Conservation (phyloP, 1,284 basidiomycete genomes). For the Flammula alnicola region DNA sequence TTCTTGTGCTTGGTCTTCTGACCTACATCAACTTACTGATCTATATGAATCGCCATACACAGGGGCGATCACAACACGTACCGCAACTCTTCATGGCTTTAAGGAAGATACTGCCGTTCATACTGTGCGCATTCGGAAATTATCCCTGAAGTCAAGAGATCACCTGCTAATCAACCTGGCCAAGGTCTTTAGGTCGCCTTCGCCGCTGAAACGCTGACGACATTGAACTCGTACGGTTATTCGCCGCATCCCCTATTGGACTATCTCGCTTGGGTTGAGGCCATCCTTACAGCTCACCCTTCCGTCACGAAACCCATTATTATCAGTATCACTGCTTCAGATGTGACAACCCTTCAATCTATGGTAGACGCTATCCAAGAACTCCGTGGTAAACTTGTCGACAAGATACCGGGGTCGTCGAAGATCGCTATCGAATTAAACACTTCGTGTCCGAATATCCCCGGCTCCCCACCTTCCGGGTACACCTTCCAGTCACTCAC, state of each 20-base stretch:
- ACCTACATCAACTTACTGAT: conserved; percentile 59
- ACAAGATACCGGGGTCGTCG: conserved; percentile 32
- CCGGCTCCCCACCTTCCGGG: conserved; percentile 62
- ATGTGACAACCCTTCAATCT: conserved; percentile 48
- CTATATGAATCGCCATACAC: conserved; percentile 70
- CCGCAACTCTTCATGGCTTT: conserved; percentile 71
- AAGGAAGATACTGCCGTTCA: conserved; percentile 57
- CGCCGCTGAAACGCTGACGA: conserved; percentile 48
- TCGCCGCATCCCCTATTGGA: conserved; percentile 69
- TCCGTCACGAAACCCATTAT: conserved; percentile 66
- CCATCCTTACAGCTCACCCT: conserved; percentile 46
- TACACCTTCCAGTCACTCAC: conserved; percentile 52
- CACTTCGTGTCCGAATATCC: conserved; percentile 81
- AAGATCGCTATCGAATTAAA: conserved; percentile 76
- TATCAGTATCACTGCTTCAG: conserved; percentile 72
- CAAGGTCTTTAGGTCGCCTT: conserved; percentile 74
- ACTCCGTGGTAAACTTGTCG: conserved; percentile 50
- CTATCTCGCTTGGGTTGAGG: conserved; percentile 68
- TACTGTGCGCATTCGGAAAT: conserved; percentile 54
- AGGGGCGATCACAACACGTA: conserved; percentile 79
- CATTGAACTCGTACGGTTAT: conserved; percentile 82
- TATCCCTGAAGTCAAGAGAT: too few relatives aligned
- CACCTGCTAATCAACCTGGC: too few relatives aligned
- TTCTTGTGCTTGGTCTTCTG: conserved; percentile 79
- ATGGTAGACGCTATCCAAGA: conserved; percentile 64